Evolutionary conservation across 331 rosid genomes (phyloP).

Genomic region (Dryas integrifolia): DNA sequence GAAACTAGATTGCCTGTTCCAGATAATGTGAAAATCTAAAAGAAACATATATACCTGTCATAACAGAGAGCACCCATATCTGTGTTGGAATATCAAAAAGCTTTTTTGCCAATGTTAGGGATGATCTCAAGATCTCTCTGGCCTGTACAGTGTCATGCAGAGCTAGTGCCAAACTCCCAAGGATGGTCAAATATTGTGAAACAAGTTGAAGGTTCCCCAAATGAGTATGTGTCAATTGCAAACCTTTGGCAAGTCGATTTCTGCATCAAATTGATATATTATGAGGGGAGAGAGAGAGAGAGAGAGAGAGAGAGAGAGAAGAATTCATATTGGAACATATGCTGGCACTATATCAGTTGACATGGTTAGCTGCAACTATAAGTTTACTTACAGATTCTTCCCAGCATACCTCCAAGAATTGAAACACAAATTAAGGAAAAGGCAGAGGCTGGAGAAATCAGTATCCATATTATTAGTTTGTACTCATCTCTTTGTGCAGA

Average conservation of each 20-base stretch:
- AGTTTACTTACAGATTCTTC: not conserved
- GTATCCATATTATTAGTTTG: conserved; percentile 7
- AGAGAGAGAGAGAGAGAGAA: not conserved
- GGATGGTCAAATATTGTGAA: conserved; percentile 88
- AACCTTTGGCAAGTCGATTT: conserved; percentile 90
- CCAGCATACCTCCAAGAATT: not conserved
- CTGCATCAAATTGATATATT: conserved; percentile 45
- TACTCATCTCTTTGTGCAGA: conserved; percentile 3
- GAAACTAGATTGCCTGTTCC: not conserved
- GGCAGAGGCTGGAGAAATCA: not conserved
- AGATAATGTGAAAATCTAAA: conserved; percentile 7
- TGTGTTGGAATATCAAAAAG: conserved; percentile 92
- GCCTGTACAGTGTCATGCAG: conserved; percentile 87
- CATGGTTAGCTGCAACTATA: conserved; percentile 6
- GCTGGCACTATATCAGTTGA: not conserved
- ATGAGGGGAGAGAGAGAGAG: conserved; percentile 24
- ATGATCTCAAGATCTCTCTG: conserved; percentile 90
- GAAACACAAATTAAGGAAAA: not conserved
- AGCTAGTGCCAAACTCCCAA: conserved; percentile 89
- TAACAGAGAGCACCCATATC: conserved; percentile 90
- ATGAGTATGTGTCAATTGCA: conserved; percentile 82
- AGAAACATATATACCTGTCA: conserved; percentile 57
- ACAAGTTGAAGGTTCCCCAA: conserved; percentile 98
- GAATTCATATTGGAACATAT: not conserved
- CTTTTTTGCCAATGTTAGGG: conserved; percentile 94